These are phyloP conservation scores for Cyathus striatus DNA, from an alignment of 768 basidiomycete genomes.

Conservation along the genomic window DNA sequence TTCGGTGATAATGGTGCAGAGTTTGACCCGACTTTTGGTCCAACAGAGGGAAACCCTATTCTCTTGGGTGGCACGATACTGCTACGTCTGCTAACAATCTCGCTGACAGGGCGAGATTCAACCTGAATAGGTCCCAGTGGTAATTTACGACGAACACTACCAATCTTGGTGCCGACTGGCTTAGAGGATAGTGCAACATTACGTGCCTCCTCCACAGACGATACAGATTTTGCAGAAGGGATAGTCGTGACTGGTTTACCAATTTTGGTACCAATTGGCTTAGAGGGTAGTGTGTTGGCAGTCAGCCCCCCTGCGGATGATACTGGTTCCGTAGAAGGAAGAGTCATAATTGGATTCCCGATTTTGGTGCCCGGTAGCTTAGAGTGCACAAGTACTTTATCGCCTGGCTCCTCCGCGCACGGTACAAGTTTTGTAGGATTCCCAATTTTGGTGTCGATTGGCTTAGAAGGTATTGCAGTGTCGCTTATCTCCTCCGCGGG, in stretches of 20 bases:
- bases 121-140: constrained; percentile 57
- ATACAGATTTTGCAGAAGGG: constrained; percentile 15
- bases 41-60: constrained; percentile 76
- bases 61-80: constrained; percentile 80
- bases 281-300: constrained; percentile 18
- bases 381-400: too few relatives aligned
- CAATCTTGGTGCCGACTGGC: constrained; percentile 38
- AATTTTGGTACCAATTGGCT: constrained; percentile 15
- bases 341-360: too few relatives aligned
- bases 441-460: too few relatives aligned
- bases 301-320: too few relatives aligned
- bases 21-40: constrained; percentile 80
- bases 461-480: too few relatives aligned
- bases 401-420: too few relatives aligned
- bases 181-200: constrained; percentile 31
- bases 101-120: constrained; percentile 42
- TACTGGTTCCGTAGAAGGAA: too few relatives aligned
- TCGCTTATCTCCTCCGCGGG: too few relatives aligned
- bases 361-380: too few relatives aligned
- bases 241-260: constrained; percentile 20
- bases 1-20: constrained; percentile 76
- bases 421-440: too few relatives aligned
- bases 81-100: constrained; percentile 38
- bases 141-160: constrained; percentile 67
- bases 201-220: too few relatives aligned